Percentiles rank a stretch among this genome's conserved stretches.
These are phyloP conservation scores for Colletotrichum noveboracense DNA, from an alignment of 2,329 filamentous ascomycete species.

Conservation along the genomic window DNA sequence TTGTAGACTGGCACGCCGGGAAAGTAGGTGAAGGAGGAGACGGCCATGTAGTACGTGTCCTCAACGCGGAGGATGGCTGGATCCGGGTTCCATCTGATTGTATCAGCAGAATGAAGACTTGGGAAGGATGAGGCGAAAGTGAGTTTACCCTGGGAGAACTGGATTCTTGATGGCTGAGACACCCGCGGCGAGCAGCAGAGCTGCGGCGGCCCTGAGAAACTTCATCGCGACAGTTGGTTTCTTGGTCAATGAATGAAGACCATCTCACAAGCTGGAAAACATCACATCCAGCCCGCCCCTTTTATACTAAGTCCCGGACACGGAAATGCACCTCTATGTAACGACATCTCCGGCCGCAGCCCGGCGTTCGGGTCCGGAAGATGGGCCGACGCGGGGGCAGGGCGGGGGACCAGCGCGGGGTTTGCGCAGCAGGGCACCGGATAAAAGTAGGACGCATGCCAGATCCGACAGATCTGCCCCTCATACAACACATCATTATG, in stretches of 20 bases:
- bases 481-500: neutral
- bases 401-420: neutral
- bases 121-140: neutral
- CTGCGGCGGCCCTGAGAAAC: neutral
- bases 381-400: neutral
- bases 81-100: conserved; percentile 15
- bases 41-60: conserved; percentile 6
- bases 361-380: neutral
- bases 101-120: neutral
- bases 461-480: neutral
- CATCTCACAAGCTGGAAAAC: neutral
- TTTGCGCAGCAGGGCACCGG: neutral
- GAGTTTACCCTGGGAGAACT: neutral
- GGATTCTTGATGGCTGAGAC: conserved; percentile 18
- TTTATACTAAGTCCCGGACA: neutral
- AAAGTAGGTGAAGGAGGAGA: conserved; percentile 51
- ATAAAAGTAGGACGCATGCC: neutral
- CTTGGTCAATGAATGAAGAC: neutral
- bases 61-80: conserved; percentile 7
- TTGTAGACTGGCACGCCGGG: conserved; percentile 51
- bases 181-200: neutral
- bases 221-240: neutral
- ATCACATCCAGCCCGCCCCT: neutral
- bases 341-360: neutral
- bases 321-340: neutral